These are phyloP conservation scores for Penicillium corylophilum DNA, from an alignment of 2,329 filamentous ascomycete genomes.

Conservation along the genomic window DNA sequence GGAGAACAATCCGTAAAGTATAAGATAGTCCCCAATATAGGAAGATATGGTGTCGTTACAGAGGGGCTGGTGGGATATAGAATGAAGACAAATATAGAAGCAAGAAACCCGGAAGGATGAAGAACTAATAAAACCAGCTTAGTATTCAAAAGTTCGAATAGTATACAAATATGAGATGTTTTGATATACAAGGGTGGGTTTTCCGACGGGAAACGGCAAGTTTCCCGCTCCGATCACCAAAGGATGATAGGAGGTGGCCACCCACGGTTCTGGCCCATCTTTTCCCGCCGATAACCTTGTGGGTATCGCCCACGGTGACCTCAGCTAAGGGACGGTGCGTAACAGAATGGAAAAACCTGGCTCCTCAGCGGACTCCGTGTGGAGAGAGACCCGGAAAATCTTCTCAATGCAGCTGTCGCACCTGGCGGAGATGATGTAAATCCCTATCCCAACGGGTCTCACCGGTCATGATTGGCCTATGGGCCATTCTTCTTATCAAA, in stretches of 20 bases:
- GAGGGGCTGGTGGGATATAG: conserved; percentile 6
- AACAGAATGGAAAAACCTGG: conserved; percentile 21
- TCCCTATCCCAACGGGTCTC: conserved; percentile 14
- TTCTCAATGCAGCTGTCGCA: conserved; percentile 17
- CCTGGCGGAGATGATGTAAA: conserved; percentile 23
- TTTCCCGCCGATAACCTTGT: conserved; percentile 35
- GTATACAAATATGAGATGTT: conserved; percentile 29
- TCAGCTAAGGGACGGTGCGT: conserved; percentile 21
- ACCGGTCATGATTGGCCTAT: conserved; percentile 21
- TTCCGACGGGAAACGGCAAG: conserved; percentile 36
- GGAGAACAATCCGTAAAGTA: conserved; percentile 3
- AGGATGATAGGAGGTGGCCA: conserved; percentile 13
- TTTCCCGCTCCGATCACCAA: conserved; percentile 29
- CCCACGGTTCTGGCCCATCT: conserved; percentile 24
- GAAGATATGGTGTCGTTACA: conserved; percentile 13
- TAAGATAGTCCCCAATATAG: conserved; percentile 15
- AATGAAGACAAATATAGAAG: conserved; percentile 5
- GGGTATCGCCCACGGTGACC: conserved; percentile 17
- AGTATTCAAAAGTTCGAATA: conserved; percentile 13
- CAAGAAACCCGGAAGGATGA: conserved; percentile 3
- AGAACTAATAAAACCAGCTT: conserved; percentile 12
- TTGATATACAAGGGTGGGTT: conserved; percentile 35
- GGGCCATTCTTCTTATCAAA: conserved; percentile 29
- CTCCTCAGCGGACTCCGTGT: conserved; percentile 17
- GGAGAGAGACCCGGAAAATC: conserved; percentile 20